A percentile compares a stretch with the other conserved stretches of the same genome.
Conservation (phyloP, 805 yeast genomes). For the Yarrowia sp. region DNA sequence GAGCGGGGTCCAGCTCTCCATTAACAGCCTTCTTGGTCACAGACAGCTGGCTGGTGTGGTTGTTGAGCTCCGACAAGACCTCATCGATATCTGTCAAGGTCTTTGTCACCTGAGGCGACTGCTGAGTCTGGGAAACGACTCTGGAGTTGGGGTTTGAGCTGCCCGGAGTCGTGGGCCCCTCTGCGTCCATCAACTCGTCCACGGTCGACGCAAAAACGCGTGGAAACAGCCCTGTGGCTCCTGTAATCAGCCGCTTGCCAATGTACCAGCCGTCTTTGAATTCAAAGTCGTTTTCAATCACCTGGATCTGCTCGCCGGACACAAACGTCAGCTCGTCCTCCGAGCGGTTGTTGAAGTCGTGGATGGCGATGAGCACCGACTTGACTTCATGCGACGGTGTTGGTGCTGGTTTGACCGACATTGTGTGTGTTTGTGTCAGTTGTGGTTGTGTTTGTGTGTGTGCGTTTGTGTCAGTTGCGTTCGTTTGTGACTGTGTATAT, state of each 20-base stretch:
- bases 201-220: constrained; percentile 72
- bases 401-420: constrained; percentile 20
- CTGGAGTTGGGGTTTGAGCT: constrained; percentile 17
- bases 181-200: constrained; percentile 35
- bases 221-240: constrained; percentile 85
- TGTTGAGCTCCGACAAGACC: constrained; percentile 40
- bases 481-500: background rate
- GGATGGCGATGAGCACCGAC: constrained; percentile 56
- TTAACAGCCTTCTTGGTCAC: background rate
- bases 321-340: constrained; percentile 83
- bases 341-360: constrained; percentile 80
- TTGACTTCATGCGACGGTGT: constrained; percentile 25
- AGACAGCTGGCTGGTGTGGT: constrained; percentile 30
- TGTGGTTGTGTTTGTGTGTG: background rate
- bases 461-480: background rate
- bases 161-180: constrained; percentile 19
- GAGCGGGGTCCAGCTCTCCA: background rate
- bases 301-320: constrained; percentile 83
- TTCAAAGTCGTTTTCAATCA: constrained; percentile 88
- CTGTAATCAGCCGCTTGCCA: constrained; percentile 67
- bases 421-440: background rate
- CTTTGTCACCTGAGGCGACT: constrained; percentile 32
- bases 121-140: background rate
- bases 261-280: constrained; percentile 97
- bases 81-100: constrained; percentile 43